phyloP scores from a whole-genome alignment of 208 protist genomes.

The Trypanosoma melophagium region DNA sequence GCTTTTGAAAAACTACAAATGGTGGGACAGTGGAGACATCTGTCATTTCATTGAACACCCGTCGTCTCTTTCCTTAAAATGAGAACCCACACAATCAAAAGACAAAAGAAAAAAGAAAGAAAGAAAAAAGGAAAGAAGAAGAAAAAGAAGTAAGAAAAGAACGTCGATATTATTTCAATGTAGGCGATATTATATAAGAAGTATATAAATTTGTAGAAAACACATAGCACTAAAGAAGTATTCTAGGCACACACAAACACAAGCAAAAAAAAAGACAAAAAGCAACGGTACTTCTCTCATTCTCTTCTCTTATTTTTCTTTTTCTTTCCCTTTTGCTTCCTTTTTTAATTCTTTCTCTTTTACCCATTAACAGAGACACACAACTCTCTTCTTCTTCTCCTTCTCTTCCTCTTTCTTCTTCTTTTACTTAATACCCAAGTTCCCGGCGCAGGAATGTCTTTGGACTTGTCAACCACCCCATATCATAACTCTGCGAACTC shows the following conservation, averaged over 20 bases:
- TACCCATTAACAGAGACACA: background rate
- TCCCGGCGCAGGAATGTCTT: conserved; percentile 83
- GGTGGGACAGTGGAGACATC: conserved; percentile 35
- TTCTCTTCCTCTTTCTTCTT: background rate
- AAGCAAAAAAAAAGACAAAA: no score
- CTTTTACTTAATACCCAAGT: conserved; percentile 71
- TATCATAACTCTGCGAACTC: conserved; percentile 75
- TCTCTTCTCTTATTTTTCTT: no score
- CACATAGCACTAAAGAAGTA: no score
- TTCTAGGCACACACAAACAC: no score
- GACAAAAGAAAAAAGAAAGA: conserved; percentile 22
- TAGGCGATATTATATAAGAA: background rate
- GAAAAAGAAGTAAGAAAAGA: conserved; percentile 3
- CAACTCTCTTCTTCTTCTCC: background rate
- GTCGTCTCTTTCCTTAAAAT: background rate
- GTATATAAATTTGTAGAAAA: background rate
- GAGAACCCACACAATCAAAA: conserved; percentile 8
- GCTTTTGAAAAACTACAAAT: conserved; percentile 36
- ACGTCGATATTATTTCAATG: no score
- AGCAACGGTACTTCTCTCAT: no score
- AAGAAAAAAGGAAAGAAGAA: conserved; percentile 13
- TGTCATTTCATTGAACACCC: background rate
- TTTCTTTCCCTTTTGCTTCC: no score
- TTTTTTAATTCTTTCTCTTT: no score
- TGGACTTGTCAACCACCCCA: conserved; percentile 89